phyloP scores from a whole-genome alignment of 2,329 filamentous ascomycete species.

The Beauveria australis region DNA sequence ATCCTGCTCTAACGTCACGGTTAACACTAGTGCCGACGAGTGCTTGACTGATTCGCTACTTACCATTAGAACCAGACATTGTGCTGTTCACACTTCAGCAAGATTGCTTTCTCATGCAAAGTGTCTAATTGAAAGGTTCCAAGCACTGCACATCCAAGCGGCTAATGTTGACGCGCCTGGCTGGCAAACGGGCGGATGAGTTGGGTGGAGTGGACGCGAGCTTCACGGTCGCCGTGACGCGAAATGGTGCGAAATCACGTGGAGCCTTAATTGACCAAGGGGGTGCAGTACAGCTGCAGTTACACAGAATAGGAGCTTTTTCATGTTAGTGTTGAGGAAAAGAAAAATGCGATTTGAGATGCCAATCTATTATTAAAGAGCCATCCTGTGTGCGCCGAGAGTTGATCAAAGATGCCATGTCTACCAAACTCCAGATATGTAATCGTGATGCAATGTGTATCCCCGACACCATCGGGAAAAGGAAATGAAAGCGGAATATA shows the following conservation, averaged over 20 bases:
- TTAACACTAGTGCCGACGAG: background rate
- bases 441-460: background rate
- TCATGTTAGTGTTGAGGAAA: background rate
- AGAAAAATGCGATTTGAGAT: background rate
- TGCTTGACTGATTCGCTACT: background rate
- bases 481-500: background rate
- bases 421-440: constrained; percentile 5
- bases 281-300: background rate
- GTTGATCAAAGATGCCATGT: background rate
- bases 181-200: background rate
- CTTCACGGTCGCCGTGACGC: background rate
- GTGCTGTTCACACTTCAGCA: background rate
- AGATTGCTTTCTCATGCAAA: background rate
- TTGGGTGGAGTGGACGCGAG: constrained; percentile 5
- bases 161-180: background rate
- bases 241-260: constrained; percentile 12
- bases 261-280: constrained; percentile 1
- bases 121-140: too few relatives aligned
- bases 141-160: background rate
- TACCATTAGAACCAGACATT: background rate
- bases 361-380: background rate
- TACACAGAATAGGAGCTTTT: background rate
- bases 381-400: background rate
- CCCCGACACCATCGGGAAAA: background rate
- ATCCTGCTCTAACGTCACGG: constrained; percentile 47